Conservation (phyloP, 2,329 filamentous ascomycete genomes). For the Curvularia lunata region DNA sequence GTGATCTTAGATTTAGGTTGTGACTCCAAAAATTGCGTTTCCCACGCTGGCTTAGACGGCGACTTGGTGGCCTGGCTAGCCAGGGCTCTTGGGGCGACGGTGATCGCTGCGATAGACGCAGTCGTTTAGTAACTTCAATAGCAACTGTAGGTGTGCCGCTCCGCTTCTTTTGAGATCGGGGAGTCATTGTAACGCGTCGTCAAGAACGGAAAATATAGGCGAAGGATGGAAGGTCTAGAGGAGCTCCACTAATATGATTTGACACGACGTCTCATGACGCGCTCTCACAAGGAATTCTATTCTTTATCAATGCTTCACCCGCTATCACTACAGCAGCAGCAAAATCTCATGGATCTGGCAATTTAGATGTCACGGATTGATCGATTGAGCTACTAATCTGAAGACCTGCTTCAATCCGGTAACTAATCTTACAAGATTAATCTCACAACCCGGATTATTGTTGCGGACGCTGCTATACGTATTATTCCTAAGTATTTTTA, state of each 20-base stretch:
- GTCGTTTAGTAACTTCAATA: slow-evolving; percentile 1
- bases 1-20: not conserved
- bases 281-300: slow-evolving; percentile 4
- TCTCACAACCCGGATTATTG: slow-evolving; percentile 4
- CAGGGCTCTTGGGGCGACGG: slow-evolving; percentile 1
- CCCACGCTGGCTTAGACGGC: slow-evolving; percentile 1
- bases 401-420: slow-evolving; percentile 4
- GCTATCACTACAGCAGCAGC: not conserved
- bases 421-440: slow-evolving; percentile 6
- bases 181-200: slow-evolving; percentile 1
- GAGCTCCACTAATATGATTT: slow-evolving; percentile 3
- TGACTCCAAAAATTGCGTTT: slow-evolving; percentile 4
- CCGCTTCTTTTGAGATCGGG: slow-evolving; percentile 3
- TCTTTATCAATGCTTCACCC: slow-evolving; percentile 4
- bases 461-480: slow-evolving; percentile 1
- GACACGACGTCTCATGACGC: slow-evolving; percentile 1
- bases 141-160: slow-evolving; percentile 1
- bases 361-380: slow-evolving; percentile 5
- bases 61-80: slow-evolving; percentile 4
- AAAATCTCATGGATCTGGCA: slow-evolving; percentile 4
- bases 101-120: slow-evolving; percentile 4
- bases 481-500: not conserved
- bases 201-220: slow-evolving; percentile 1
- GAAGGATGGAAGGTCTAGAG: not conserved
- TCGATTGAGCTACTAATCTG: slow-evolving; percentile 5